A percentile compares a stretch with the other conserved stretches of the same genome.
These are phyloP conservation scores for Fraxinus excelsior DNA, from an alignment of 257 asterid species.

Conservation along the genomic window DNA sequence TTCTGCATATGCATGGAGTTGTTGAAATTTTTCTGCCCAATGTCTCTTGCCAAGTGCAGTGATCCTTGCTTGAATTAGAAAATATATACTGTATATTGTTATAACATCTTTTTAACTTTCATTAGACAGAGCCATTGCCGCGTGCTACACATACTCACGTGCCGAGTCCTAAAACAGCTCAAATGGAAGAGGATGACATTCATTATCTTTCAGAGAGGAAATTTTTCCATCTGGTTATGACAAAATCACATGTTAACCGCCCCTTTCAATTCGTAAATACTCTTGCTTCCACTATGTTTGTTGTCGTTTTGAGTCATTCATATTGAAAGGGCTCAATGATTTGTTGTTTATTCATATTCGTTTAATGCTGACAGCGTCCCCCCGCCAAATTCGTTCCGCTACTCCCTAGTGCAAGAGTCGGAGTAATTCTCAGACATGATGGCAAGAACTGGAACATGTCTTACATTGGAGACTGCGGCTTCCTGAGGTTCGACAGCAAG, in stretches of 20 bases:
- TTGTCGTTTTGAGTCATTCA: background rate
- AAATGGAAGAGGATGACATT: conserved; percentile 19
- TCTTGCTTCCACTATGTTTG: background rate
- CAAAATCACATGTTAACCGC: conserved; percentile 17
- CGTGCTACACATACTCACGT: background rate
- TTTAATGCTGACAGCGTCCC: conserved; percentile 16
- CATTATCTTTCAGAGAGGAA: conserved; percentile 36
- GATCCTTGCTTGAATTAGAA: too few relatives aligned
- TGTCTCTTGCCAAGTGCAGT: background rate
- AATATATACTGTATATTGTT: background rate
- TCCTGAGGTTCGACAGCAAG: conserved; percentile 14
- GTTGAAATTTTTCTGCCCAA: background rate
- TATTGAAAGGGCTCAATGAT: background rate
- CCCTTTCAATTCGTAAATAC: conserved; percentile 28
- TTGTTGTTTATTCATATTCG: conserved; percentile 2
- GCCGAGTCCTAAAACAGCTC: background rate
- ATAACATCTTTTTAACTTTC: background rate
- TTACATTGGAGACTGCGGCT: conserved; percentile 14
- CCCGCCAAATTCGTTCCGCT: background rate
- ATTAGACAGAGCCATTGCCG: background rate
- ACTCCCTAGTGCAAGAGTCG: conserved; percentile 34
- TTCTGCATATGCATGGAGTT: background rate
- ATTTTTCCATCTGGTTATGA: conserved; percentile 25
- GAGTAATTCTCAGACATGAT: conserved; percentile 32
- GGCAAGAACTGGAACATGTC: conserved; percentile 43